Evolutionary conservation across 129 eudicot species (phyloP).

Genomic region (Flaveria trinervia): DNA sequence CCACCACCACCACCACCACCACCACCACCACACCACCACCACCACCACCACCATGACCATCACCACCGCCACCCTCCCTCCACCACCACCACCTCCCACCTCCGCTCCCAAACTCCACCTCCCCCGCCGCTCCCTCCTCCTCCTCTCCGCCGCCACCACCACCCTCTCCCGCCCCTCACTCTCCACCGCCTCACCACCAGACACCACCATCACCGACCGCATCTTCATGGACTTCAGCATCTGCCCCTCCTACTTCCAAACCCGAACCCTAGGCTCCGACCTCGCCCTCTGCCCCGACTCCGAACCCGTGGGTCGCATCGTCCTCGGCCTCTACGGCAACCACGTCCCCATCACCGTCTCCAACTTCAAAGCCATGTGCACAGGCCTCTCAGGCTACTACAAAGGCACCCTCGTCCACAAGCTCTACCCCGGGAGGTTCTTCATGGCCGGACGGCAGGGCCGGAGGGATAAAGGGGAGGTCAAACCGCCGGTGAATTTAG

Average conservation of each 20-base stretch:
- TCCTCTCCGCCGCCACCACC: constrained; percentile 55
- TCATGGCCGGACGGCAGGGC: constrained; percentile 85
- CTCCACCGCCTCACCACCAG: constrained; percentile 43
- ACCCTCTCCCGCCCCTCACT: constrained; percentile 42
- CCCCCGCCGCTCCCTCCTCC: constrained; percentile 77
- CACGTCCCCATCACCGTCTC: constrained; percentile 82
- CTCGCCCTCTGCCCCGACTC: constrained; percentile 63
- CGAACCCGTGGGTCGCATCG: constrained; percentile 72
- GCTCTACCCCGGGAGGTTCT: constrained; percentile 72
- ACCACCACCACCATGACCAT: constrained; percentile 36
- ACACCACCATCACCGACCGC: constrained; percentile 93
- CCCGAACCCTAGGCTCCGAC: constrained; percentile 60
- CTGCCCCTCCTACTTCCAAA: constrained; percentile 80
- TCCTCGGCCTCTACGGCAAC: constrained; percentile 82
- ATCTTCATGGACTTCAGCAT: constrained; percentile 76
- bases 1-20: constrained; percentile 32
- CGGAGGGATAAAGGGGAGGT: constrained; percentile 81
- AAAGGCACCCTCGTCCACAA: constrained; percentile 82
- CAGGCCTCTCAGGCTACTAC: constrained; percentile 55
- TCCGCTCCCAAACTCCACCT: constrained; percentile 37
- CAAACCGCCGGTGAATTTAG: constrained; percentile 54
- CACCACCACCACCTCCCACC: constrained; percentile 38
- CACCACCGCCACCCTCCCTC: neutral
- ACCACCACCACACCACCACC: constrained; percentile 36
- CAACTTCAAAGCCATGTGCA: constrained; percentile 88